phyloP scores from a whole-genome alignment of 768 basidiomycete genomes.

The Clitopilus hobsonii region DNA sequence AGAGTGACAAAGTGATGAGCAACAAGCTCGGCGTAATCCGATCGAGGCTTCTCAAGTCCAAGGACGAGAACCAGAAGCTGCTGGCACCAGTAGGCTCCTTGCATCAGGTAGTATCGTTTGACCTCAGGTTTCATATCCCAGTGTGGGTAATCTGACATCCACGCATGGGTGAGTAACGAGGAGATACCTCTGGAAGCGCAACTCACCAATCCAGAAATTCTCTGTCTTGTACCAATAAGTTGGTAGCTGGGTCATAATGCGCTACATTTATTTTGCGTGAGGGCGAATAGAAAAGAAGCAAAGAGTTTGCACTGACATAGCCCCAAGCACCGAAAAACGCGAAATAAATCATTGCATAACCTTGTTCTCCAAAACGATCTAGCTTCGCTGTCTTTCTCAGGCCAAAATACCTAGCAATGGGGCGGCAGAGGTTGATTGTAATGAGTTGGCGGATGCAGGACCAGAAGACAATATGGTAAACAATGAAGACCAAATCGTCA shows the following conservation, averaged over 20 bases:
- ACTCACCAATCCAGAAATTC: slow-evolving; percentile 78
- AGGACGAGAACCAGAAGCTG: slow-evolving; percentile 84
- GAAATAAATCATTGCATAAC: slow-evolving; percentile 84
- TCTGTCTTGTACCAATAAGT: slow-evolving; percentile 85
- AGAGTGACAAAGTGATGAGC: slow-evolving; percentile 91
- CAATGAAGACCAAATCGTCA: slow-evolving; percentile 73
- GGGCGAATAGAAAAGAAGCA: slow-evolving; percentile 1
- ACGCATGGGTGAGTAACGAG: too few species aligned
- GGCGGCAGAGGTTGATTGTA: slow-evolving; percentile 58
- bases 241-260: slow-evolving; percentile 76
- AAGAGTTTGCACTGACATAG: slow-evolving; percentile 47
- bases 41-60: slow-evolving; percentile 89
- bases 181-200: too few species aligned
- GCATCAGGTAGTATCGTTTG: slow-evolving; percentile 92
- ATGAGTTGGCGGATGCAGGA: slow-evolving; percentile 81
- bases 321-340: slow-evolving; percentile 68
- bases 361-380: slow-evolving; percentile 87
- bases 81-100: slow-evolving; percentile 92
- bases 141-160: slow-evolving; percentile 77
- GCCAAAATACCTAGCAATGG: slow-evolving; percentile 67
- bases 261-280: slow-evolving; percentile 32
- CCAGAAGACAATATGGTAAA: slow-evolving; percentile 83
- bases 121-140: slow-evolving; percentile 82
- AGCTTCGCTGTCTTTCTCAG: slow-evolving; percentile 64
- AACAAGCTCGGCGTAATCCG: slow-evolving; percentile 84